Conservation (phyloP, 2,329 filamentous ascomycete species). For the Karstenula rhodostoma region DNA sequence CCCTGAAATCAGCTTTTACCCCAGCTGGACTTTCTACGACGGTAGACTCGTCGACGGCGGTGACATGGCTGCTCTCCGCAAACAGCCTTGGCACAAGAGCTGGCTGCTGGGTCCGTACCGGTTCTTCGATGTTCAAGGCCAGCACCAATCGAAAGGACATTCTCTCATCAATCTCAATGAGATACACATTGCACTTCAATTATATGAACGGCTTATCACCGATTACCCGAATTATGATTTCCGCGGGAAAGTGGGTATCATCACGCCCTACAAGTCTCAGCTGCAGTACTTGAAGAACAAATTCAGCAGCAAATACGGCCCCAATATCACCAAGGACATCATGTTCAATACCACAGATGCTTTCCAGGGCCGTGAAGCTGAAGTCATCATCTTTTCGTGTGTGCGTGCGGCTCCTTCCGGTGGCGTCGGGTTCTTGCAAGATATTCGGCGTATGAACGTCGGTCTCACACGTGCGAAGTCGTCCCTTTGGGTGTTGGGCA, state of each 20-base stretch:
- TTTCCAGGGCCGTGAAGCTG: slow-evolving; percentile 95
- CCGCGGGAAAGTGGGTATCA: slow-evolving; percentile 88
- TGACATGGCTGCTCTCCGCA: slow-evolving; percentile 79
- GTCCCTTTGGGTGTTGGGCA: slow-evolving; percentile 94
- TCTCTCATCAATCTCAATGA: slow-evolving; percentile 91
- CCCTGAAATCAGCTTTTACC: slow-evolving; percentile 91
- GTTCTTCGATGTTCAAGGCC: slow-evolving; percentile 95
- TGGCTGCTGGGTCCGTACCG: slow-evolving; percentile 87
- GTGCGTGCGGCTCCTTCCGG: slow-evolving; percentile 90
- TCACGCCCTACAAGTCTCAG: slow-evolving; percentile 97
- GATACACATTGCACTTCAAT: slow-evolving; percentile 81
- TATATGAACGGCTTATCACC: slow-evolving; percentile 79
- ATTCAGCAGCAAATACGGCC: slow-evolving; percentile 77
- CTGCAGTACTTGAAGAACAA: slow-evolving; percentile 78
- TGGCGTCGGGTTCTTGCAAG: slow-evolving; percentile 98
- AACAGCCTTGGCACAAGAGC: slow-evolving; percentile 85
- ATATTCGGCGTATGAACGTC: slow-evolving; percentile 99
- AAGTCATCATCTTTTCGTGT: slow-evolving; percentile 99
- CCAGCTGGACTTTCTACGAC: slow-evolving; percentile 92
- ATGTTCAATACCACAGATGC: slow-evolving; percentile 99
- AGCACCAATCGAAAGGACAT: slow-evolving; percentile 81
- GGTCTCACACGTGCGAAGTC: slow-evolving; percentile 96
- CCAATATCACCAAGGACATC: slow-evolving; percentile 76
- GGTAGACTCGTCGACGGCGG: slow-evolving; percentile 83
- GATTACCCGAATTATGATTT: slow-evolving; percentile 77